Evolutionary conservation across 768 basidiomycete genomes (phyloP).

Genomic region (Tephrocybe sp.): DNA sequence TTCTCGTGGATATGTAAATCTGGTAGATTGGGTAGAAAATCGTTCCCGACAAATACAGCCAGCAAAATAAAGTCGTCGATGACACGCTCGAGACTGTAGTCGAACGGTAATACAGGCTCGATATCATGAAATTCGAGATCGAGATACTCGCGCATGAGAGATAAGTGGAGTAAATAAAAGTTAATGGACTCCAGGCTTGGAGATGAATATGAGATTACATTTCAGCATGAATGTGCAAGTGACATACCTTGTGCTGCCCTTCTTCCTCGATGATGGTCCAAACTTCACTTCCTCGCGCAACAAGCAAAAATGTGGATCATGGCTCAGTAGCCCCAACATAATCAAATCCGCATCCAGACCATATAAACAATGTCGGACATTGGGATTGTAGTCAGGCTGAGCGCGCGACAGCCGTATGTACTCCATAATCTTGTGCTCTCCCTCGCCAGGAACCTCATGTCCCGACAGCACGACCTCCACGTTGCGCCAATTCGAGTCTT

Average conservation of each 20-base stretch:
- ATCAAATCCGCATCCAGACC: slow-evolving; percentile 98
- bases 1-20: slow-evolving; percentile 98
- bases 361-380: slow-evolving; percentile 95
- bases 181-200: slow-evolving; percentile 69
- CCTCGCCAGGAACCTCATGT: slow-evolving; percentile 98
- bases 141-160: slow-evolving; percentile 93
- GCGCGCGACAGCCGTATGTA: slow-evolving; percentile 94
- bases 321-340: slow-evolving; percentile 95
- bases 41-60: slow-evolving; percentile 96
- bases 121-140: slow-evolving; percentile 90
- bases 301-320: slow-evolving; percentile 98
- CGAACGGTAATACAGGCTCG: slow-evolving; percentile 64
- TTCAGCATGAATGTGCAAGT: neutral
- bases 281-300: slow-evolving; percentile 98
- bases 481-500: slow-evolving; percentile 93
- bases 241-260: slow-evolving; percentile 50
- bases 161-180: slow-evolving; percentile 94
- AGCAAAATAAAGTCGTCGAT: slow-evolving; percentile 98
- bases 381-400: slow-evolving; percentile 94
- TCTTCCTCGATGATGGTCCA: slow-evolving; percentile 76
- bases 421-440: slow-evolving; percentile 99
- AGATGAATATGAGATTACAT: neutral
- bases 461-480: slow-evolving; percentile 93
- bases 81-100: slow-evolving; percentile 87
- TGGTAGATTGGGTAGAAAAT: slow-evolving; percentile 94